Conservation (phyloP, 345 rosid species). For the Brassica cretica region DNA sequence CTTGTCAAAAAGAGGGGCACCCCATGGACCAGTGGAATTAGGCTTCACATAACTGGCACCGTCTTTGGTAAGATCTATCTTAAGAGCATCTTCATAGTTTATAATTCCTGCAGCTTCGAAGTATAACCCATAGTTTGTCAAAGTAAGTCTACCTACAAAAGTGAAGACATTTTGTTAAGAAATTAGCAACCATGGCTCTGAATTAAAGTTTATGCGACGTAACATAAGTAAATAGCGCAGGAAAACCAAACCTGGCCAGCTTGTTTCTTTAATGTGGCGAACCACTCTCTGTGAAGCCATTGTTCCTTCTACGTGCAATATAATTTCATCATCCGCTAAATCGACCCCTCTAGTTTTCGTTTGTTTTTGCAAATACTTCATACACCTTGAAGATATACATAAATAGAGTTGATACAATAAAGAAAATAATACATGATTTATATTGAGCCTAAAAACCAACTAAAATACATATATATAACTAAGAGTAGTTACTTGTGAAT, state of each 20-base stretch:
- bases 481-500: constrained; percentile 55
- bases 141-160: constrained; percentile 77
- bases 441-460: neutral
- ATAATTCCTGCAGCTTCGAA: constrained; percentile 82
- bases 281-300: constrained; percentile 80
- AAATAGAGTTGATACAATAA: neutral
- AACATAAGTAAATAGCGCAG: neutral
- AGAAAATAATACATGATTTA: neutral
- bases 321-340: constrained; percentile 78
- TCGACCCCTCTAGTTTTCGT: constrained; percentile 64
- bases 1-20: constrained; percentile 94
- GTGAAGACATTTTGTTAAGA: constrained; percentile 2
- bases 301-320: constrained; percentile 85
- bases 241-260: constrained; percentile 75
- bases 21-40: constrained; percentile 87
- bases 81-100: constrained; percentile 74
- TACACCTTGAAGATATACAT: constrained; percentile 45
- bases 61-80: constrained; percentile 71
- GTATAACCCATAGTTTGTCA: constrained; percentile 87
- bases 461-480: neutral
- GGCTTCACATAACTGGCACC: constrained; percentile 51
- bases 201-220: neutral
- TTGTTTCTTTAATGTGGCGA: constrained; percentile 78
- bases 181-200: neutral
- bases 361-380: constrained; percentile 73